Base-by-base conservation (phyloP, 176 grass and related monocot genomes). In the Oryza brachyantha region DNA sequence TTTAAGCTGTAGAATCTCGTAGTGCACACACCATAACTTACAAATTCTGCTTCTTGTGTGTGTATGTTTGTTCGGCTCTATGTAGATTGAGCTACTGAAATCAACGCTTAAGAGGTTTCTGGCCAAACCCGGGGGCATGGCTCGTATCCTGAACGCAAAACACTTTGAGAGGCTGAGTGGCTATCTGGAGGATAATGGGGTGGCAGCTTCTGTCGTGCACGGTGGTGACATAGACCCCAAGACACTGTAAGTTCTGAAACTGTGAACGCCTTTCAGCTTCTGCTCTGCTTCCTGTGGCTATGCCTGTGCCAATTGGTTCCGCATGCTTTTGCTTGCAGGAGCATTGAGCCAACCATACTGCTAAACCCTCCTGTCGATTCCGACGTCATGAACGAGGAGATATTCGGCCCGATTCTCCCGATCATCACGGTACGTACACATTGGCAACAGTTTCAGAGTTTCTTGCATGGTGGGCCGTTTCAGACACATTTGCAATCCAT, bases 331-430 rank as follows among this genome's bases (percentile, higher is more conserved):
- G 52, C 8, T 10, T 63, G 78, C 72, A 98, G 95, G 83, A 88
- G 55, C 7, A 84, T 98, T 43, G 89, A 89, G 42, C 95, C 92
- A 16, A 92, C 95, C 13, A 74, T 98, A 63, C 58, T 98, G 77
- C 22, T 98, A 45, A 84, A 98, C 10, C 89, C 90, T 31, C 87
- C 95, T 21, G 61, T 84, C 0, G 90, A 98, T 70, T 87, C 83
- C 14, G 89, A 88, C 43, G 81, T 98, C 75, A 92, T 94, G 92
- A 92, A 71, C 0, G 90, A 89, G 61, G 92, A 94, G 57, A 89
- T 98, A 61, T 98, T 98, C 32, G 95, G 92, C 48, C 92, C 95
- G 2, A 39, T 98, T 35, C 87, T 94, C 63, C 92, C 92, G 0
- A 88, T 94, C 64, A 91, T 94, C 64, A 94, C 89, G 70, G 93